Base-by-base conservation (phyloP, 805 yeast species). In the Pichia cephalocereana region DNA sequence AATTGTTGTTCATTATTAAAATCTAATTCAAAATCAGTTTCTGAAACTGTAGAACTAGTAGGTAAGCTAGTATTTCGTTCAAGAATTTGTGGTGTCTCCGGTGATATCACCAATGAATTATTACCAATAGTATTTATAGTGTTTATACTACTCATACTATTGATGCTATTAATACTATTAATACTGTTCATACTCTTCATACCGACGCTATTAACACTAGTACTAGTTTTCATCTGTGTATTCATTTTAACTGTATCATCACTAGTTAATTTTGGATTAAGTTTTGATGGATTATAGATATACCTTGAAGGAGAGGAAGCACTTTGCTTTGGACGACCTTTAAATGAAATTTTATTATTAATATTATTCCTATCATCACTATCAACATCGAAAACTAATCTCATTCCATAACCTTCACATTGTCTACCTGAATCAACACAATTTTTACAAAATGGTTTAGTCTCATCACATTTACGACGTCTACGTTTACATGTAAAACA, bases 401-500 rank as follows among this genome's bases (percentile, higher is more conserved):
- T 63, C 8, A 75, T 50, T 1, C 70, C 75, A 58, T 77, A 77
- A 2, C 80, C 81, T 46, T 67, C 79, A 50, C 83, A 77, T 10
- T 46, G 49, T 32, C 74, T 60, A 1, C 75, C 75, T 3, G 70
- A 64, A 28, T 64, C 68, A 3, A 61, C 19, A 51, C 82, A 77
- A 55, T 76, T 77, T 38, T 63, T 59, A 57, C 83, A 77, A 10
- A 47, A 53, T 2, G 83, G 83, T 51, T 72, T 75, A 2, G 67
- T 66, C 54, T 77, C 83, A 55, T 77, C 82, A 57, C 83, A 77
- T 52, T 77, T 77, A 46, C 79, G 61, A 50, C 79, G 71, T 47
- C 81, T 64, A 50, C 62, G 67, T 54, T 77, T 76, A 57, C 83
- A 77, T 1, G 79, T 77, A 72, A 79, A 73, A 52, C 83, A 77